Conservation (phyloP, 2,329 filamentous ascomycete species). For the Phaeosphaeria sp. region DNA sequence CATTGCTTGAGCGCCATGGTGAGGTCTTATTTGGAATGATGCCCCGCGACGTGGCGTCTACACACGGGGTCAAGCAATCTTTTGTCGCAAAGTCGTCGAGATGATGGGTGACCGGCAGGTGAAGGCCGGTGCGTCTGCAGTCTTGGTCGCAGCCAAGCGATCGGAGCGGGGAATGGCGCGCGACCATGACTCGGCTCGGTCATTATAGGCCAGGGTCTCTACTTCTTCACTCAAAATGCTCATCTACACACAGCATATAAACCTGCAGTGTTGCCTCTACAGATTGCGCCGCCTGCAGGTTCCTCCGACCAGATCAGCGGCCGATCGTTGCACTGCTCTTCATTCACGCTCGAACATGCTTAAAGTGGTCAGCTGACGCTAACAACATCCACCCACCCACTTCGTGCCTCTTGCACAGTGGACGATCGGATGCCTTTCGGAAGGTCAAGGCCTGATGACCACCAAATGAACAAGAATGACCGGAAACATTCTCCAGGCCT, state of each 20-base stretch:
- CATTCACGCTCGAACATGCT: background rate
- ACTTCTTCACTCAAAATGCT: slow-evolving; percentile 28
- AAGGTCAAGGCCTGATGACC: background rate
- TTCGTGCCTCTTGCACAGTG: background rate
- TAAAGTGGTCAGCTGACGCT: background rate
- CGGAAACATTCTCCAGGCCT: background rate
- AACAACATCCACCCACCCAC: background rate
- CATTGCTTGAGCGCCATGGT: slow-evolving; percentile 49
- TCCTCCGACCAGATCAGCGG: slow-evolving; percentile 6
- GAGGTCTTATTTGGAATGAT: slow-evolving; percentile 10
- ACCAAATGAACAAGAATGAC: background rate
- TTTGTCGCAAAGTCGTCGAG: slow-evolving; percentile 15
- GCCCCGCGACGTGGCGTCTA: slow-evolving; percentile 2
- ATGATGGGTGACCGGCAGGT: slow-evolving; percentile 20
- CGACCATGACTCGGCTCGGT: slow-evolving; percentile 23
- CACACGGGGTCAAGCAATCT: slow-evolving; percentile 9
- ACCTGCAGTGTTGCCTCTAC: slow-evolving; percentile 27
- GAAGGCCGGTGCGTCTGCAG: slow-evolving; percentile 20
- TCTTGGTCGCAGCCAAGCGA: slow-evolving; percentile 24
- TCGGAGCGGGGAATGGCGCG: slow-evolving; percentile 36
- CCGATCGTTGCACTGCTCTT: slow-evolving; percentile 4
- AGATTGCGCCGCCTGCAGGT: slow-evolving; percentile 31
- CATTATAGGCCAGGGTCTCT: slow-evolving; percentile 35
- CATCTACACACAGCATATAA: slow-evolving; percentile 36
- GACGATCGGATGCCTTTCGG: background rate